phyloP scores from a whole-genome alignment of 2,329 filamentous ascomycete genomes.

The Sclerotinia trifoliorum region DNA sequence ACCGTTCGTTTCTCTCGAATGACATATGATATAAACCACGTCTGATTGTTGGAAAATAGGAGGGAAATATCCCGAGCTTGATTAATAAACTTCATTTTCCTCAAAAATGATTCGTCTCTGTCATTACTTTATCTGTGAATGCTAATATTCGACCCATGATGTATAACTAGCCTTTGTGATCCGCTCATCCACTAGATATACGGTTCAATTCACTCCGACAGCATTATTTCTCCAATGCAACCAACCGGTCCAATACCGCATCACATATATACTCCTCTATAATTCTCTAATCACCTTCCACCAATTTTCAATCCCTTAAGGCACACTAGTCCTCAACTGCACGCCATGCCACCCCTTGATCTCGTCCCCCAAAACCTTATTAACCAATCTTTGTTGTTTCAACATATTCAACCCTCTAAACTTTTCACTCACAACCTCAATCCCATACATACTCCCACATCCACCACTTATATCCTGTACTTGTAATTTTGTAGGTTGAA shows the following conservation, averaged over 20 bases:
- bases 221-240: not conserved
- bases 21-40: not conserved
- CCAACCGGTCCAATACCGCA: not conserved
- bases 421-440: conserved; percentile 69
- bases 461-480: conserved; percentile 79
- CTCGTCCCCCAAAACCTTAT: conserved; percentile 68
- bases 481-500: conserved; percentile 39
- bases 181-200: not conserved
- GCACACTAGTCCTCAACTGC: conserved; percentile 68
- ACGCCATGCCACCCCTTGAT: conserved; percentile 82
- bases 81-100: not conserved
- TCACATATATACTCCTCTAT: not conserved
- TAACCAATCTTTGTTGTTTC: conserved; percentile 81
- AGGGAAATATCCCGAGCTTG: not conserved
- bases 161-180: not conserved
- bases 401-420: conserved; percentile 72
- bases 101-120: not conserved
- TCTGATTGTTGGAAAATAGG: not conserved
- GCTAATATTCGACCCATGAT: not conserved
- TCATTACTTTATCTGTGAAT: not conserved
- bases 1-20: not conserved
- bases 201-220: not conserved
- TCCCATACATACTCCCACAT: conserved; percentile 84
- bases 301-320: conserved; percentile 15
- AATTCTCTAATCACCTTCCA: not conserved